Conservation (phyloP, 495 filamentous ascomycete species). For the Hypoxylon cercidicola region DNA sequence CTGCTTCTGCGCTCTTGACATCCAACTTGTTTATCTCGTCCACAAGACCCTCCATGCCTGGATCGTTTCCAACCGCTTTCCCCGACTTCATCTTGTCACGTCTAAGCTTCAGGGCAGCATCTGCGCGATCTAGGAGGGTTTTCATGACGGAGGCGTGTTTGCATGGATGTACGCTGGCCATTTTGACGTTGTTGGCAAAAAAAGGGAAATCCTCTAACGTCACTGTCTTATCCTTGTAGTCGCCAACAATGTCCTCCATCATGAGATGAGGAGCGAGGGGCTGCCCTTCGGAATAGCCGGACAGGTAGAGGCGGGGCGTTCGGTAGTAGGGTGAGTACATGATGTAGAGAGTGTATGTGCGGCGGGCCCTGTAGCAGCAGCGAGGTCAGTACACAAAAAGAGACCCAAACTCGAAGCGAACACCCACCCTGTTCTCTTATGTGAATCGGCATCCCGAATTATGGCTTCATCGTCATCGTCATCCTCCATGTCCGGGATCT, state of each 20-base stretch:
- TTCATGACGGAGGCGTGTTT: constrained; percentile 98
- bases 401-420: background rate
- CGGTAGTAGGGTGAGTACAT: constrained; percentile 97
- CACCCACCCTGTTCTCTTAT: constrained; percentile 74
- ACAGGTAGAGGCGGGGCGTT: constrained; percentile 94
- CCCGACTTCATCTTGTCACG: constrained; percentile 77
- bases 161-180: constrained; percentile 93
- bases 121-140: constrained; percentile 91
- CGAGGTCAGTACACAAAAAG: constrained; percentile 8
- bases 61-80: constrained; percentile 55
- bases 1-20: constrained; percentile 51
- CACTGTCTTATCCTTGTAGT: constrained; percentile 99
- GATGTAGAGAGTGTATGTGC: constrained; percentile 98
- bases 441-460: constrained; percentile 76
- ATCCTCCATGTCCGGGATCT: constrained; percentile 98
- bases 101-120: constrained; percentile 89
- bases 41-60: constrained; percentile 66
- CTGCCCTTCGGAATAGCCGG: constrained; percentile 85
- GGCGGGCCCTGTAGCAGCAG: constrained; percentile 68
- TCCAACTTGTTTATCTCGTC: constrained; percentile 68
- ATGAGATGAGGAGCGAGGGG: constrained; percentile 89
- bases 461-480: constrained; percentile 98
- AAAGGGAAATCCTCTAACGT: constrained; percentile 98
- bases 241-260: constrained; percentile 99
- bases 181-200: constrained; percentile 85